Conservation (phyloP, 352 stramenopile species). For the Phytophthora syringae region DNA sequence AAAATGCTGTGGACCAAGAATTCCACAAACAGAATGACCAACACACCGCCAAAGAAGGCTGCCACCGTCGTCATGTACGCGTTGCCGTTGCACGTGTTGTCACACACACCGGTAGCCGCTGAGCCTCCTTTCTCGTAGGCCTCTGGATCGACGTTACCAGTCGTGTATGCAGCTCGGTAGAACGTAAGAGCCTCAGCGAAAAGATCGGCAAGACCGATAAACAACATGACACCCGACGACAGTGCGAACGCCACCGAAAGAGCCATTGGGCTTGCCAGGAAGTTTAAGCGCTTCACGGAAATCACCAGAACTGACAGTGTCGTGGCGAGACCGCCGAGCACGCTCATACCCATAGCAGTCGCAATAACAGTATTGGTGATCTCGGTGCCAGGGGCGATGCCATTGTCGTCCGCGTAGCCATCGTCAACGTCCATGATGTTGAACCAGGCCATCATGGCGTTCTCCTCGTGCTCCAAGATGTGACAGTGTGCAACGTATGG, state of each 20-base stretch:
- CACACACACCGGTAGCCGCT: constrained; percentile 46
- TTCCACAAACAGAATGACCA: constrained; percentile 73
- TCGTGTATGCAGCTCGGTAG: constrained; percentile 61
- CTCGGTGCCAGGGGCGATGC: constrained; percentile 31
- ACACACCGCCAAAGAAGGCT: constrained; percentile 62
- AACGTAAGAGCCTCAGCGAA: constrained; percentile 58
- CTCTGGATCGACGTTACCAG: constrained; percentile 59
- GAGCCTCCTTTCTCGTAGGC: constrained; percentile 68
- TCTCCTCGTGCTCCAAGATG: constrained; percentile 80
- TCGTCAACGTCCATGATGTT: constrained; percentile 56
- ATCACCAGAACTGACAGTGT: constrained; percentile 70
- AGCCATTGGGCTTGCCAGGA: constrained; percentile 58
- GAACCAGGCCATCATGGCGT: constrained; percentile 77
- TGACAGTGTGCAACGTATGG: constrained; percentile 80
- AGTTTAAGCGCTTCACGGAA: constrained; percentile 62
- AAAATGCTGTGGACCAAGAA: constrained; percentile 44
- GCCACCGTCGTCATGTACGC: constrained; percentile 61
- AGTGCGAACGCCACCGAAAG: constrained; percentile 71
- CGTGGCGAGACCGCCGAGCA: constrained; percentile 68
- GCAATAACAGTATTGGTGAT: constrained; percentile 58
- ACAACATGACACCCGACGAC: constrained; percentile 80
- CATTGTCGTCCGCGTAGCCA: constrained; percentile 52
- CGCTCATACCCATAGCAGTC: constrained; percentile 76
- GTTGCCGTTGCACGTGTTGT: constrained; percentile 65
- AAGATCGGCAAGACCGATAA: constrained; percentile 71